Evolutionary conservation across 345 rosid species (phyloP), one percentile per base, ranked within the genome.

Genomic region (Geranium rotundifolium): DNA sequence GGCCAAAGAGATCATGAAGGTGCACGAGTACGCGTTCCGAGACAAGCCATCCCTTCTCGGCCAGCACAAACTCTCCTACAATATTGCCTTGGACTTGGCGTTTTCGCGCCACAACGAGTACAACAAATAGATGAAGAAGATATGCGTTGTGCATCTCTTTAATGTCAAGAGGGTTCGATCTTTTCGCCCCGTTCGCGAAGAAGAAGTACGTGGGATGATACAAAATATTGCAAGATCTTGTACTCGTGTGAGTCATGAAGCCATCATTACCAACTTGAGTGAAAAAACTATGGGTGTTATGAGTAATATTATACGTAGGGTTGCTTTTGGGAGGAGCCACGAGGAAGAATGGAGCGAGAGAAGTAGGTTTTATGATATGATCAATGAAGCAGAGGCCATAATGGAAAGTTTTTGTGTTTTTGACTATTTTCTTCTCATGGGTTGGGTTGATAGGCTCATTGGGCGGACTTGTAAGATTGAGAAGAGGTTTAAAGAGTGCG

Each of bases 381-480:
- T 76, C 30, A 63, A 64, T 4, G 83, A 73, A 63, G 58, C 76
- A 27, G 72, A 79, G 50, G 74, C 80, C 1, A 59, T 79, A 62
- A 60, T 70, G 54, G 73, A 70, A 0, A 59, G 64, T 55, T 68
- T 72, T 60, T 79, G 72, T 37, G 63, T 72, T 55, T 73, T 80
- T 1, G 80, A 79, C 52, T 68, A 75, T 60, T 73, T 79, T 52
- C 80, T 80, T 41, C 61, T 63, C 30, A 52, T 79, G 17, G 67
- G 77, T 16, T 79, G 70, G 27, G 59, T 75, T 63, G 83, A 79
- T 61, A 73, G 59, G 31, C 5, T 79, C 16, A 73, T 65, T 16
- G 80, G 83, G 23, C 62, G 70, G 1, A 65, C 17, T 29, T 19
- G 65, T 5, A 70, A 80, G 37, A 58, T 76, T 16, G 73, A 74